Evolutionary conservation across 306 rosid species (phyloP).

Genomic region (Cyamopsis tetragonoloba): DNA sequence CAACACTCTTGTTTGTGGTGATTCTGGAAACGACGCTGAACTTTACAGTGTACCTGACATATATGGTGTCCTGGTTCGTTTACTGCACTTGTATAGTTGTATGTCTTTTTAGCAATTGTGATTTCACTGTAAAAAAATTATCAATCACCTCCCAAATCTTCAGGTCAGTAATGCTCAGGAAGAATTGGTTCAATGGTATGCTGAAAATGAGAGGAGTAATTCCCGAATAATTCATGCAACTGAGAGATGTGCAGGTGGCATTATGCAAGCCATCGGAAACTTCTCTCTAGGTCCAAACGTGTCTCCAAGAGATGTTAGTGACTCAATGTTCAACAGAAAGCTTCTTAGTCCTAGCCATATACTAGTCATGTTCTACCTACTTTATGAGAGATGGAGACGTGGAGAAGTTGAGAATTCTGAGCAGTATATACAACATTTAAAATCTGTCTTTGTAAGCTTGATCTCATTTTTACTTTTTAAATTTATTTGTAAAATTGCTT

Average conservation of each 20-base stretch:
- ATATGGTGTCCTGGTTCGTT: conserved; percentile 77
- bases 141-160: neutral
- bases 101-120: neutral
- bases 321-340: conserved; percentile 29
- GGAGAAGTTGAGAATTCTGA: conserved; percentile 60
- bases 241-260: conserved; percentile 85
- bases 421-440: conserved; percentile 36
- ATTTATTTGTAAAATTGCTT: neutral
- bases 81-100: conserved; percentile 8
- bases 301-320: conserved; percentile 66
- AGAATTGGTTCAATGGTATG: conserved; percentile 68
- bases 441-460: conserved; percentile 58
- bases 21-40: conserved; percentile 85
- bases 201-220: conserved; percentile 46
- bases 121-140: conserved; percentile 13
- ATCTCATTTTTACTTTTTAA: neutral
- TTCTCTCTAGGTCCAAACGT: conserved; percentile 64
- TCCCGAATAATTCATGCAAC: conserved; percentile 47
- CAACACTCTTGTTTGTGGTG: conserved; percentile 86
- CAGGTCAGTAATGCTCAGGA: conserved; percentile 77
- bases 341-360: conserved; percentile 41
- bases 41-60: conserved; percentile 55
- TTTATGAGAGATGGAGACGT: conserved; percentile 72
- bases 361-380: conserved; percentile 59
- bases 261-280: conserved; percentile 63